A percentile compares a stretch with the other conserved stretches of the same genome.
These are phyloP conservation scores for Thelonectria olida DNA, from an alignment of 2,329 filamentous ascomycete genomes.

Conservation along the genomic window DNA sequence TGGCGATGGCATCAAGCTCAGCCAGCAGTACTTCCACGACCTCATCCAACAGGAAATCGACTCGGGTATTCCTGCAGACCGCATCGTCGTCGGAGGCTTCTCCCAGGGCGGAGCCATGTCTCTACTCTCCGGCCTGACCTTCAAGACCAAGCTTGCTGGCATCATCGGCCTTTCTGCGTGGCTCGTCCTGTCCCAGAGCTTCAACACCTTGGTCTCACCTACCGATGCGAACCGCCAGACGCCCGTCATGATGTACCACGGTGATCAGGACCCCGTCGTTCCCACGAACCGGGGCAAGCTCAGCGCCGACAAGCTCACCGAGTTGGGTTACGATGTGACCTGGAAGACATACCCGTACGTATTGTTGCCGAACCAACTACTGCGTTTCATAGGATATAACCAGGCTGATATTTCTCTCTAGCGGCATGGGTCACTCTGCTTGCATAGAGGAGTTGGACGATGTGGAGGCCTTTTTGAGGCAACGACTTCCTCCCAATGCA, in stretches of 20 bases:
- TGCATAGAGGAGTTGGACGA: constrained; percentile 83
- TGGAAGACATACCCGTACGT: neutral
- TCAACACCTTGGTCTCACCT: constrained; percentile 51
- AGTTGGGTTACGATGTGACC: constrained; percentile 70
- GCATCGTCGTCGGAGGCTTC: constrained; percentile 88
- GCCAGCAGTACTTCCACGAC: constrained; percentile 78
- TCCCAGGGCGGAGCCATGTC: constrained; percentile 90
- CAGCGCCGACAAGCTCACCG: constrained; percentile 73
- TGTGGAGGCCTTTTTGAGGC: constrained; percentile 68
- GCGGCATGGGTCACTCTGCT: constrained; percentile 78
- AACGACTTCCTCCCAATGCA: constrained; percentile 51
- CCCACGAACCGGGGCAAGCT: constrained; percentile 72
- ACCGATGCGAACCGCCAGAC: constrained; percentile 69
- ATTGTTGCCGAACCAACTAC: neutral
- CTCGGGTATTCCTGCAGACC: constrained; percentile 80
- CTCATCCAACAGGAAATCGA: constrained; percentile 85
- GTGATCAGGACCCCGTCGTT: constrained; percentile 80
- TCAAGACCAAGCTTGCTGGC: constrained; percentile 78
- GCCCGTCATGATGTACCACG: constrained; percentile 89
- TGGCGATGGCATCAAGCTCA: constrained; percentile 77
- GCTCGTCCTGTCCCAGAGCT: constrained; percentile 69
- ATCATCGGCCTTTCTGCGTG: constrained; percentile 89
- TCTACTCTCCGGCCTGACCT: constrained; percentile 81
- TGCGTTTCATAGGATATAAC: no score
- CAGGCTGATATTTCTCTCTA: constrained; percentile 43